A percentile compares a stretch with the other conserved stretches of the same genome.
phyloP scores from a whole-genome alignment of 306 rosid genomes.

The Geum urbanum region DNA sequence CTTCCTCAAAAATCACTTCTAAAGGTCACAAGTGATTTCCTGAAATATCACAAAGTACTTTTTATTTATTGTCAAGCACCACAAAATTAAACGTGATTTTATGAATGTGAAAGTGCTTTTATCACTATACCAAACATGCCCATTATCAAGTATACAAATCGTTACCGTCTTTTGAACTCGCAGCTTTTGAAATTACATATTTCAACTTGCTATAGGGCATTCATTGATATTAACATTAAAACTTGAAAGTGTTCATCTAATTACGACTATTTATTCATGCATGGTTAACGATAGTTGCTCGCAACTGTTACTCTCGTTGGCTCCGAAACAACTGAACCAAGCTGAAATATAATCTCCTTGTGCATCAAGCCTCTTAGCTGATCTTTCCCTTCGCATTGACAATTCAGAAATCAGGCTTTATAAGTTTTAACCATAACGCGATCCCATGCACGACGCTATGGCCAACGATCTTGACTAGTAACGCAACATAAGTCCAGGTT shows the following conservation, averaged over 20 bases:
- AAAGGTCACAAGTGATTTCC: no score
- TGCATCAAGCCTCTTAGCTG: background rate
- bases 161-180: no score
- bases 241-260: background rate
- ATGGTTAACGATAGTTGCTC: background rate
- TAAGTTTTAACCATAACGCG: background rate
- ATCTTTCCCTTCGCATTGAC: background rate
- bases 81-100: no score
- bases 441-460: background rate
- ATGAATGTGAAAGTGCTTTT: no score
- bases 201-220: no score
- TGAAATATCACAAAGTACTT: no score
- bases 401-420: background rate
- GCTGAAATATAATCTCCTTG: background rate
- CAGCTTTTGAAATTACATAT: no score
- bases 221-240: slow-evolving; percentile 1
- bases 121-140: no score
- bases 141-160: no score
- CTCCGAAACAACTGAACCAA: slow-evolving; percentile 1
- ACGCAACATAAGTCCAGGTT: background rate
- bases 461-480: background rate
- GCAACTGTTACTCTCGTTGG: slow-evolving; percentile 9
- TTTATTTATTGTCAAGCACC: no score
- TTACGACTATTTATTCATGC: slow-evolving; percentile 6
- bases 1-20: no score